These are phyloP conservation scores for Iris pallida DNA, from an alignment of 116 monocot species.

Conservation along the genomic window DNA sequence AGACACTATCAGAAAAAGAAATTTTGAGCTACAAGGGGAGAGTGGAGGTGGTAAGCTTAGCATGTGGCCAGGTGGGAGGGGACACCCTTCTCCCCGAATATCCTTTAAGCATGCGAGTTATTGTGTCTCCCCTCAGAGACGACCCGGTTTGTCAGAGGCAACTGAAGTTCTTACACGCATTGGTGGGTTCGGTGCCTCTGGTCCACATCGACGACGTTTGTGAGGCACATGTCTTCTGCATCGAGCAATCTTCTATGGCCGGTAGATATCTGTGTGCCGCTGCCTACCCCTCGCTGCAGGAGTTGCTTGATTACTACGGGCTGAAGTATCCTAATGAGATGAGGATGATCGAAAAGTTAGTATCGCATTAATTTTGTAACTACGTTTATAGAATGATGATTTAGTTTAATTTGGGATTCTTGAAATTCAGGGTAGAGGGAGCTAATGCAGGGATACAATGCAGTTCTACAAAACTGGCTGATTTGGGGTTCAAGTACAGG, in stretches of 20 bases:
- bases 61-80: slow-evolving; percentile 44
- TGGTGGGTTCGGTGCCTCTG: slow-evolving; percentile 32
- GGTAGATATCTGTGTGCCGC: slow-evolving; percentile 36
- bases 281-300: slow-evolving; percentile 17
- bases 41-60: slow-evolving; percentile 46
- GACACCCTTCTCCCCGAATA: slow-evolving; percentile 16
- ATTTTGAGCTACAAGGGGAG: slow-evolving; percentile 8
- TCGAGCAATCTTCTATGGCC: slow-evolving; percentile 18
- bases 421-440: slow-evolving; percentile 34
- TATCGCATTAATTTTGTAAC: neutral
- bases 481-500: slow-evolving; percentile 34
- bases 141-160: neutral
- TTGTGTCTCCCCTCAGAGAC: slow-evolving; percentile 27
- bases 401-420: neutral
- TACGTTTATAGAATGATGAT: neutral
- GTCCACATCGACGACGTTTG: slow-evolving; percentile 49
- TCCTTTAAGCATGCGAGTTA: neutral
- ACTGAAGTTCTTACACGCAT: slow-evolving; percentile 26
- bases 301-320: slow-evolving; percentile 16
- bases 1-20: slow-evolving; percentile 41
- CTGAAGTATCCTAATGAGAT: slow-evolving; percentile 6
- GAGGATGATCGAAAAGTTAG: slow-evolving; percentile 34
- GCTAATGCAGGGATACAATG: neutral
- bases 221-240: slow-evolving; percentile 54
- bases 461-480: slow-evolving; percentile 25